Evolutionary conservation across 23 red algal genomes (phyloP).

Genomic region (Gracilaria domingensis): DNA sequence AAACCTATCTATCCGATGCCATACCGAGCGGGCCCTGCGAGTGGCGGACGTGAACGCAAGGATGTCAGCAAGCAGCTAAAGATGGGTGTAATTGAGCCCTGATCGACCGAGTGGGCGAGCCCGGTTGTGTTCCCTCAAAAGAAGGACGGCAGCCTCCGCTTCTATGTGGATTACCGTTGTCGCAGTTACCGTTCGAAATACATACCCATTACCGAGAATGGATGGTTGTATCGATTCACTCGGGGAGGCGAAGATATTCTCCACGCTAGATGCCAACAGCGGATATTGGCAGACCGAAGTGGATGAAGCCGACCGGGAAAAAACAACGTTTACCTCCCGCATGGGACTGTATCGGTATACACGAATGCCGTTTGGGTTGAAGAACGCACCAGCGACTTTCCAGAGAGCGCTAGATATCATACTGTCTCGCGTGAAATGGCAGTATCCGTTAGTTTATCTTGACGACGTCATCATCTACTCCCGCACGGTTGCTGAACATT

Average conservation of each 20-base stretch:
- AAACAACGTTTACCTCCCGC: constrained; percentile 14
- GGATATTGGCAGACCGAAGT: constrained; percentile 29
- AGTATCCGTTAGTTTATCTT: neutral
- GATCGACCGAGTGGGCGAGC: neutral
- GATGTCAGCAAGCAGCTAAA: too few relatives aligned
- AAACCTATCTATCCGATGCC: neutral
- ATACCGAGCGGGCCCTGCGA: neutral
- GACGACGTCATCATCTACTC: constrained; percentile 26
- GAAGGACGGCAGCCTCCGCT: neutral
- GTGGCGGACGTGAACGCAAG: too few relatives aligned
- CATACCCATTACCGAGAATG: constrained; percentile 30
- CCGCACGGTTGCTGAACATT: neutral
- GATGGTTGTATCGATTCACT: constrained; percentile 35
- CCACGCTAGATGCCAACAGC: constrained; percentile 18
- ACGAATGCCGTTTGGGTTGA: constrained; percentile 10
- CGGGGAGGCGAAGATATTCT: constrained; percentile 19
- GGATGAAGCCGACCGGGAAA: constrained; percentile 18
- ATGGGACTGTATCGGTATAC: neutral
- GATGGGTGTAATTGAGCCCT: too few relatives aligned
- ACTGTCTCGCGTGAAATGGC: constrained; percentile 13
- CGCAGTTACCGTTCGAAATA: neutral
- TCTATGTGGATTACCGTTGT: constrained; percentile 9
- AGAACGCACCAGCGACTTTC: constrained; percentile 6
- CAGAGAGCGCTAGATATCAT: constrained; percentile 42
- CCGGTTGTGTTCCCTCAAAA: neutral